Evolutionary conservation across 176 grass and related monocot species (phyloP), one percentile per base, ranked within the genome.

Genomic region (Aegilops speltoides): DNA sequence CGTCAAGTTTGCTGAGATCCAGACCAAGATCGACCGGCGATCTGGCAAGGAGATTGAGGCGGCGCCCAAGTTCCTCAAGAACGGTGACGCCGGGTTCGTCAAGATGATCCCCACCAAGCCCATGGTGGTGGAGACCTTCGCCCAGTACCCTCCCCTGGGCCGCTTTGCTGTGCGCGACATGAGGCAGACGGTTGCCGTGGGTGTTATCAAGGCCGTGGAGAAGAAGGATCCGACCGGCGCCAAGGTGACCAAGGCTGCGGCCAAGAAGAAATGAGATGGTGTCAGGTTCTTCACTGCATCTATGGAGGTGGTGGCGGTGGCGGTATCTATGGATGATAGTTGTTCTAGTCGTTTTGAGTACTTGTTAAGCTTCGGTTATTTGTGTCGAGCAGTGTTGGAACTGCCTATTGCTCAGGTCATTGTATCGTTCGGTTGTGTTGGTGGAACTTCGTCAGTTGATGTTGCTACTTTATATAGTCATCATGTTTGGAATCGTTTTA

Each of bases 71-170:
- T 94, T 94, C 84, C 77, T 94, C 4, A 94, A 94, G 92, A 94
- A 94, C 0, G 92, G 92, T 7, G 93, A 95, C 23, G 85, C 93
- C 0, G 93, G 88, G 41, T 86, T 90, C 1, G 85, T 92, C 34
- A 95, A 95, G 90, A 95, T 95, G 90, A 60, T 90, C 88, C 90
- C 93, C 1, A 88, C 90, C 83, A 95, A 95, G 86, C 90, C 90
- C 60, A 95, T 95, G 93, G 93, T 95, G 8, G 90, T 92, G 2
- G 93, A 95, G 76, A 92, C 90, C 31, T 95, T 95, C 34, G 77
- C 93, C 0, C 70, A 54, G 48, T 95, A 95, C 16, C 90, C 93
- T 6, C 93, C 93, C 1, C 90, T 95, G 17, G 93, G 93, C 3
- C 82, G 90, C 50, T 95, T 95, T 61, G 93, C 93, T 3, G 90